Base-by-base conservation (phyloP, 768 basidiomycete genomes). In the Kwoniella europaea region DNA sequence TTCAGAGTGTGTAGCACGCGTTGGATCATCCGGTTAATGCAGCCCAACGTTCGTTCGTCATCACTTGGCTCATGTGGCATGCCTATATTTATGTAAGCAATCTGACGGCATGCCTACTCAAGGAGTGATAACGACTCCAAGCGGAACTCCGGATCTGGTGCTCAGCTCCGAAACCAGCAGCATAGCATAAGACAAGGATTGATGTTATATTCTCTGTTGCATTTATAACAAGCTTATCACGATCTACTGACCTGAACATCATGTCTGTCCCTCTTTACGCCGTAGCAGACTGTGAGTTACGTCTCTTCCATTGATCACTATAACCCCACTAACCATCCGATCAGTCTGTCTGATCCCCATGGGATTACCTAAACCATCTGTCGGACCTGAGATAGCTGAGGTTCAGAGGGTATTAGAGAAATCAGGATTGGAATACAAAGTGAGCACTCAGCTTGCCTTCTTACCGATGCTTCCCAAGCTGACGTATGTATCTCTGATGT, bases 361-460 rank as follows among this genome's bases (percentile, higher is more conserved):
- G 78, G 81, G 81, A 1, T 58, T 82, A 10, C 70, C 71, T 18
- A 63, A 65, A 13, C 77, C 82, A 0, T 79, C 78, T 2, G 82
- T 82, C 46, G 80, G 77, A 27, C 83, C 82, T 16, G 76, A 83
- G 70, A 76, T 75, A 35, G 70, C 79, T 13, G 77, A 80, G 65
- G 94, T 92, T 73, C 92, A 93, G 46, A 86, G 90, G 27, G 86
- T 97, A 10, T 88, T 98, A 53, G 89, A 91, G 78, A 89, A 90
- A 82, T 90, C 91, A 0, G 94, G 94, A 6, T 85, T 98, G 59
- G 89, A 87, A 67, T 96, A 90, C 84, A 90, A 91, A 86, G 92
- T 91, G 56, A n/a, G 75, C 74, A 2, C 18, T 55, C 54, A 55
- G 24, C 4, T 55, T n/a, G 6, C n/a, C 15, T 20, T 22, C n/a